A percentile compares a stretch with the other conserved stretches of the same genome.
Evolutionary conservation across 1,284 basidiomycete genomes (phyloP).

Genomic region (Xanthoconium separans): DNA sequence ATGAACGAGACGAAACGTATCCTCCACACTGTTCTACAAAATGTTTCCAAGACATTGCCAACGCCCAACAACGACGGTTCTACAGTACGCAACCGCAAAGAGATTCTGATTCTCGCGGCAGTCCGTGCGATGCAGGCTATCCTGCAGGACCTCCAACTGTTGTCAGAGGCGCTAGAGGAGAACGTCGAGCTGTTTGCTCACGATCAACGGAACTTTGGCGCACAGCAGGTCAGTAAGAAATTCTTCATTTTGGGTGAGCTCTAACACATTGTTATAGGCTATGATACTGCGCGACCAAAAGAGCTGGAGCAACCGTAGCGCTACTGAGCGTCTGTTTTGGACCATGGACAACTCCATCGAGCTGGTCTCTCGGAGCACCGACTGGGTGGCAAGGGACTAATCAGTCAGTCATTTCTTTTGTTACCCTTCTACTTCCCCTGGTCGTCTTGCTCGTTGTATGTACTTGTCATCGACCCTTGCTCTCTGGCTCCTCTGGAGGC

Average conservation of each 20-base stretch:
- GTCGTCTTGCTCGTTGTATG: conserved; percentile 7
- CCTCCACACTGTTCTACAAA: conserved; percentile 80
- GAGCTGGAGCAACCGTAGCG: conserved; percentile 85
- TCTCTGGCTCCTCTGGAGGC: conserved; percentile 7
- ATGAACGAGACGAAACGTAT: conserved; percentile 88
- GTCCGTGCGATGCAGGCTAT: conserved; percentile 81
- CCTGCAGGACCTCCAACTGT: conserved; percentile 78
- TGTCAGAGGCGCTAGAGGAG: conserved; percentile 85
- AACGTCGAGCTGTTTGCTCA: conserved; percentile 88
- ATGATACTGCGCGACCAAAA: conserved; percentile 93
- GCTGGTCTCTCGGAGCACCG: conserved; percentile 75
- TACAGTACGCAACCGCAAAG: conserved; percentile 67
- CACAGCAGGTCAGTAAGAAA: conserved; percentile 73
- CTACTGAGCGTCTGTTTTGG: conserved; percentile 88
- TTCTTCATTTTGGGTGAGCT: not conserved
- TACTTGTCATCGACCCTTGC: conserved; percentile 4
- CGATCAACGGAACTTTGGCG: conserved; percentile 89
- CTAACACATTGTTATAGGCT: conserved; percentile 51
- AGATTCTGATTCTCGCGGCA: conserved; percentile 65
- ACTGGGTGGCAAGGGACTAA: conserved; percentile 78
- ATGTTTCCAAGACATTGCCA: conserved; percentile 68
- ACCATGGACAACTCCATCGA: conserved; percentile 84
- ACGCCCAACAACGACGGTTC: conserved; percentile 47
- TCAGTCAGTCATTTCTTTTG: not conserved
- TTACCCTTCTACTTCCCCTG: not conserved